These are phyloP conservation scores for Globisporangium apiculatum DNA, from an alignment of 352 stramenopile species.

Conservation along the genomic window DNA sequence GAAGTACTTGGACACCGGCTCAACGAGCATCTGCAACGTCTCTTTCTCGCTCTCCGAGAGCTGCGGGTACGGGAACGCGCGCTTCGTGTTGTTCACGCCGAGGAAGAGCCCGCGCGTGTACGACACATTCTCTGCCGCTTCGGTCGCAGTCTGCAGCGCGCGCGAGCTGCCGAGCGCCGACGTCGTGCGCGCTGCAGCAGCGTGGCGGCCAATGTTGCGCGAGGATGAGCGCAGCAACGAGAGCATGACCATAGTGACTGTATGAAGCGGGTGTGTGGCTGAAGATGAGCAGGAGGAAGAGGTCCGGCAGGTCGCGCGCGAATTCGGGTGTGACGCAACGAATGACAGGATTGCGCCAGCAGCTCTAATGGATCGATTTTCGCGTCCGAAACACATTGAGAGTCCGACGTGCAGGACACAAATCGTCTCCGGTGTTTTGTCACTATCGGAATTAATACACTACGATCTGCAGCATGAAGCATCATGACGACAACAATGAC, in stretches of 20 bases:
- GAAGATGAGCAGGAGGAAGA: neutral
- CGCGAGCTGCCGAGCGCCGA: conserved; percentile 18
- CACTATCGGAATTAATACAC: too few relatives aligned
- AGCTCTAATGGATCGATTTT: neutral
- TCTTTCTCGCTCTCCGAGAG: conserved; percentile 62
- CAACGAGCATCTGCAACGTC: conserved; percentile 81
- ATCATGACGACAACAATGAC: too few relatives aligned
- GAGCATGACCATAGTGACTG: conserved; percentile 31
- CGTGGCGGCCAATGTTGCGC: conserved; percentile 2
- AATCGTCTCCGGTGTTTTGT: too few relatives aligned
- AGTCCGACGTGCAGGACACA: neutral
- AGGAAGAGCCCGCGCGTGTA: conserved; percentile 82
- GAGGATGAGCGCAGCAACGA: conserved; percentile 31
- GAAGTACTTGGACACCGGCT: conserved; percentile 80
- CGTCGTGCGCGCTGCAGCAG: conserved; percentile 11
- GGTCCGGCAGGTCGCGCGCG: conserved; percentile 3
- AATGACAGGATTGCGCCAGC: neutral
- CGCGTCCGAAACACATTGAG: neutral
- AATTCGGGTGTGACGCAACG: conserved; percentile 10
- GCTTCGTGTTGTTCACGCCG: conserved; percentile 71
- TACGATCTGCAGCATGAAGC: too few relatives aligned
- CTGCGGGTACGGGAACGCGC: conserved; percentile 77
- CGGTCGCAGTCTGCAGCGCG: conserved; percentile 57
- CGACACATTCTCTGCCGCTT: conserved; percentile 57
- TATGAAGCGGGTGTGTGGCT: neutral